phyloP scores from a whole-genome alignment of 768 basidiomycete species.

The Boletus coccyginus region DNA sequence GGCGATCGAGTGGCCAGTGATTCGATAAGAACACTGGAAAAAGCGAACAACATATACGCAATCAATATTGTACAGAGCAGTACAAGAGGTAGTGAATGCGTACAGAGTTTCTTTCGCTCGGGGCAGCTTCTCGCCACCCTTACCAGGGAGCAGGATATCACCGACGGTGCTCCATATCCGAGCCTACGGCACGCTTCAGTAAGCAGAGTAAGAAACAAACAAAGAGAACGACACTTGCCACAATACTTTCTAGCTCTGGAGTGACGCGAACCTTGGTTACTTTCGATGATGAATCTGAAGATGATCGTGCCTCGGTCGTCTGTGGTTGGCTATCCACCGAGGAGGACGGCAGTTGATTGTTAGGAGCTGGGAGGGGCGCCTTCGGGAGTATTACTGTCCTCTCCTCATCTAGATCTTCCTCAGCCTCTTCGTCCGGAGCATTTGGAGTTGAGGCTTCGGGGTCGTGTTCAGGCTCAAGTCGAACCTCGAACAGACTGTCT shows the following conservation, averaged over 20 bases:
- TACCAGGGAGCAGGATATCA: slow-evolving; percentile 60
- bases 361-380: not conserved
- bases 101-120: slow-evolving; percentile 63
- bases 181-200: slow-evolving; percentile 36
- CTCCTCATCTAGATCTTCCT: slow-evolving; percentile 27
- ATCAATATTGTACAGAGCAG: not conserved
- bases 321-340: slow-evolving; percentile 6
- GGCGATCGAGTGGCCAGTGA: slow-evolving; percentile 50
- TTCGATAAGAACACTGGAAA: slow-evolving; percentile 54
- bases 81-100: slow-evolving; percentile 18
- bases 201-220: not conserved
- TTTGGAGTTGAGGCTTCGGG: slow-evolving; percentile 1
- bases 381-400: slow-evolving; percentile 31
- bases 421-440: not conserved
- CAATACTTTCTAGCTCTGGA: slow-evolving; percentile 60
- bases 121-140: slow-evolving; percentile 42
- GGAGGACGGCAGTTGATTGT: not conserved
- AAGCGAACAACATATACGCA: not conserved
- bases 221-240: slow-evolving; percentile 40
- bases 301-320: not conserved
- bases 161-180: slow-evolving; percentile 69
- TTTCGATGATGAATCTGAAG: slow-evolving; percentile 18
- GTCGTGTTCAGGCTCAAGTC: slow-evolving; percentile 5
- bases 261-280: slow-evolving; percentile 50
- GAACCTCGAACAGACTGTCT: slow-evolving; percentile 8